These are phyloP conservation scores for Gracilaria gracilis DNA, from an alignment of 23 red algal genomes.

Conservation along the genomic window DNA sequence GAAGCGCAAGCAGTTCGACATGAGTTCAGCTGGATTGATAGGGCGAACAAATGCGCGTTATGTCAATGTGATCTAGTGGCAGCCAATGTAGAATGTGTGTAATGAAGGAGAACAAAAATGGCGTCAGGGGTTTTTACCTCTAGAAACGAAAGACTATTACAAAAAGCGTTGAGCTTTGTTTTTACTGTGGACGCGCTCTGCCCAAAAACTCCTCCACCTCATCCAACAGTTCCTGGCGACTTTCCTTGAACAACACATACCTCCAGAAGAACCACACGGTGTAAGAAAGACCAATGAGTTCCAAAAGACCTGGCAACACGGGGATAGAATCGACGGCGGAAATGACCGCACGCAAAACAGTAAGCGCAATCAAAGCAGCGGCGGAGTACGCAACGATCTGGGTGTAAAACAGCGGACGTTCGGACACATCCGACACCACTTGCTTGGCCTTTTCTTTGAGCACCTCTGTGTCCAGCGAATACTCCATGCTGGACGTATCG, in stretches of 20 bases:
- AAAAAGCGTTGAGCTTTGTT: background rate
- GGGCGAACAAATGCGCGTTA: conserved; percentile 14
- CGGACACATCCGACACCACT: conserved; percentile 56
- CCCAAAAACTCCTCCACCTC: conserved; percentile 88
- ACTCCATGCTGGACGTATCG: background rate
- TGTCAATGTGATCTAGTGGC: conserved; percentile 27
- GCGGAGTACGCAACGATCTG: conserved; percentile 63
- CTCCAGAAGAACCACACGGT: conserved; percentile 87
- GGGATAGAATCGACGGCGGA: conserved; percentile 79
- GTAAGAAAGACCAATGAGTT: conserved; percentile 84
- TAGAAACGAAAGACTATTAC: background rate
- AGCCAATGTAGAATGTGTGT: conserved; percentile 29
- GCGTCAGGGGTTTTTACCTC: background rate
- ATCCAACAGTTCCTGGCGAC: conserved; percentile 74
- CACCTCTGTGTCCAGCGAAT: conserved; percentile 53
- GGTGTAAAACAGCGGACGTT: conserved; percentile 73
- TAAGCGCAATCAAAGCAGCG: conserved; percentile 46
- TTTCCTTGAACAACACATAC: conserved; percentile 75
- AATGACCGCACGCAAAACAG: conserved; percentile 73
- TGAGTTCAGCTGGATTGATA: conserved; percentile 33
- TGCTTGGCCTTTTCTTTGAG: conserved; percentile 69
- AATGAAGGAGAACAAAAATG: background rate
- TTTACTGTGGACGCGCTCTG: conserved; percentile 45
- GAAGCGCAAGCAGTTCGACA: conserved; percentile 16
- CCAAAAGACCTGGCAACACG: conserved; percentile 68